Percentiles rank a stretch among this genome's conserved stretches.
Conservation (phyloP, 257 asterid species). For the Forsythia suspensa region DNA sequence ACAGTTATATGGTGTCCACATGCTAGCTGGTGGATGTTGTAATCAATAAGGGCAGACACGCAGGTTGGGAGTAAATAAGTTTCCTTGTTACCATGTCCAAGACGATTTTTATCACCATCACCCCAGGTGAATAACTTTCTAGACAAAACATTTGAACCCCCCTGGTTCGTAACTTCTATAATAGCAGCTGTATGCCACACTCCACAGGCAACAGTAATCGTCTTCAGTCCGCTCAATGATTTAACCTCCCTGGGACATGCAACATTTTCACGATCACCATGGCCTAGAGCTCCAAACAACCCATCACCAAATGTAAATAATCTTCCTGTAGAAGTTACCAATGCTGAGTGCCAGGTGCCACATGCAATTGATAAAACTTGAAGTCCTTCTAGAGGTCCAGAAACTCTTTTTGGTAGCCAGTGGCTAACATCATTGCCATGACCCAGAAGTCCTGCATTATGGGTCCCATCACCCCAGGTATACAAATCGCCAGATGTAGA, state of each 20-base stretch:
- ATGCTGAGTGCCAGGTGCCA: constrained; percentile 94
- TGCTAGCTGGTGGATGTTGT: constrained; percentile 75
- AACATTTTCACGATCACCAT: constrained; percentile 66
- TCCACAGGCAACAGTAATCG: constrained; percentile 78
- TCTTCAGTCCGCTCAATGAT: constrained; percentile 62
- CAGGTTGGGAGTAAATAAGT: constrained; percentile 72
- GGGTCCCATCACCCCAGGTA: constrained; percentile 96
- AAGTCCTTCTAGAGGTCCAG: constrained; percentile 74
- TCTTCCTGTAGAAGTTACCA: constrained; percentile 67
- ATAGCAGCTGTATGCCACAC: constrained; percentile 96
- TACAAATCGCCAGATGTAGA: constrained; percentile 81
- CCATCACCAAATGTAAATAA: constrained; percentile 92
- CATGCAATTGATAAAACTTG: constrained; percentile 86
- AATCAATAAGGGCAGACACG: constrained; percentile 73
- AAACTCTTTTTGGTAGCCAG: constrained; percentile 86
- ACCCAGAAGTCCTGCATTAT: constrained; percentile 86
- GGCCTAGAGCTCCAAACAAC: constrained; percentile 84
- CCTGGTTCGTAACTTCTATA: constrained; percentile 62
- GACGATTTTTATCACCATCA: constrained; percentile 76
- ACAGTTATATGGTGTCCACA: constrained; percentile 77
- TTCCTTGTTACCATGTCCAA: constrained; percentile 85
- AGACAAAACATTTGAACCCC: constrained; percentile 45
- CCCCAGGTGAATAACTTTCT: constrained; percentile 96
- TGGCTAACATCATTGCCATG: constrained; percentile 88
- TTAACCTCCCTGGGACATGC: constrained; percentile 69